Evolutionary conservation across 306 rosid genomes (phyloP).

Genomic region (Vigna trinervia): DNA sequence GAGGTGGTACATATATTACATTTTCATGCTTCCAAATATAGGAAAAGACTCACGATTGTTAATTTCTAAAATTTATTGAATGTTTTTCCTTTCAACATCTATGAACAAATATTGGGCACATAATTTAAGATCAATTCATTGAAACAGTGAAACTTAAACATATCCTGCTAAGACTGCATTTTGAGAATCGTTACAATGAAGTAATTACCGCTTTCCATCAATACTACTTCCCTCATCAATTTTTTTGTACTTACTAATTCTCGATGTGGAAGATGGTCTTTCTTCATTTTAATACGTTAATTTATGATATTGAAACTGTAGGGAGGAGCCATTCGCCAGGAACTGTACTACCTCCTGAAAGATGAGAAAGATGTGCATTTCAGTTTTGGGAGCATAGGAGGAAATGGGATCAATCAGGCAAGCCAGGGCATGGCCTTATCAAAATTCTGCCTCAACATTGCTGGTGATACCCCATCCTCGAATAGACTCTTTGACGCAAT

Average conservation of each 20-base stretch:
- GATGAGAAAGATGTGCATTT: slow-evolving; percentile 83
- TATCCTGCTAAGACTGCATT: slow-evolving; percentile 12
- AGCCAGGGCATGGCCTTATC: slow-evolving; percentile 85
- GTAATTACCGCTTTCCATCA: not conserved
- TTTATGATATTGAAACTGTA: slow-evolving; percentile 41
- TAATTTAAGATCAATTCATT: slow-evolving; percentile 16
- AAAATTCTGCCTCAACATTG: slow-evolving; percentile 46
- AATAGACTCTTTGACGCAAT: slow-evolving; percentile 64
- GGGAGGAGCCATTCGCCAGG: slow-evolving; percentile 96
- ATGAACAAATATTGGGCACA: not conserved
- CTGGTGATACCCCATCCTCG: slow-evolving; percentile 23
- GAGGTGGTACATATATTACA: slow-evolving; percentile 9
- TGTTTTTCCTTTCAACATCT: slow-evolving; percentile 18
- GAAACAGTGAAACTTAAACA: not conserved
- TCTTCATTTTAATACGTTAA: slow-evolving; percentile 4
- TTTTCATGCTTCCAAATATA: slow-evolving; percentile 26
- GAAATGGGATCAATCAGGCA: slow-evolving; percentile 71
- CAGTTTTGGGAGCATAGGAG: slow-evolving; percentile 71
- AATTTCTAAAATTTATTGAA: not conserved
- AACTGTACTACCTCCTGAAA: slow-evolving; percentile 86
- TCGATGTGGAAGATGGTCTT: slow-evolving; percentile 4
- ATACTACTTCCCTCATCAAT: slow-evolving; percentile 3
- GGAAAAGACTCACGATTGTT: not conserved
- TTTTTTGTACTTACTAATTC: not conserved
- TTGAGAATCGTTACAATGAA: not conserved